Conservation (phyloP, 805 yeast genomes). For the Saccharomycopsis selenospora region DNA sequence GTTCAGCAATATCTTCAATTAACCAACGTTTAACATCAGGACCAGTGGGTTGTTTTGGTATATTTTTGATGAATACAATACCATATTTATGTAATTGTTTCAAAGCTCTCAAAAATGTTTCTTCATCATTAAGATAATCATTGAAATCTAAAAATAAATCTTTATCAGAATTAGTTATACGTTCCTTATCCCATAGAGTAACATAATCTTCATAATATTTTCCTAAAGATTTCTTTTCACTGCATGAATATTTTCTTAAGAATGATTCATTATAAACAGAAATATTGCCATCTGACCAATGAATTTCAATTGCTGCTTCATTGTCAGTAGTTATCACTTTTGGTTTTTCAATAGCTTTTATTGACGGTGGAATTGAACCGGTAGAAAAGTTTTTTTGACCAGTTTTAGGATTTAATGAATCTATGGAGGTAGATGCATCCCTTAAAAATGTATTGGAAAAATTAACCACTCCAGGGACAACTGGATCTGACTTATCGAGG, state of each 20-base stretch:
- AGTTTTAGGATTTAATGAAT: conserved; percentile 46
- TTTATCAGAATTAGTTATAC: conserved; percentile 2
- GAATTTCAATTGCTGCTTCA: conserved; percentile 32
- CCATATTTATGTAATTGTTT: conserved; percentile 49
- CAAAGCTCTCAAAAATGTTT: conserved; percentile 34
- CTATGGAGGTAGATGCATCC: conserved; percentile 47
- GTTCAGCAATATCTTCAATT: conserved; percentile 40
- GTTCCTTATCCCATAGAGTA: conserved; percentile 2
- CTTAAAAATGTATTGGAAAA: conserved; percentile 50
- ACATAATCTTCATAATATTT: conserved; percentile 8
- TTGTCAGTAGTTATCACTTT: conserved; percentile 5
- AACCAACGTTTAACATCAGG: conserved; percentile 26
- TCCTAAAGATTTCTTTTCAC: conserved; percentile 26
- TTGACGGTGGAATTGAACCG: conserved; percentile 32
- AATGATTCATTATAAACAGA: conserved; percentile 39
- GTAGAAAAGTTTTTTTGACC: conserved; percentile 61
- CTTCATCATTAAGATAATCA: conserved; percentile 34
- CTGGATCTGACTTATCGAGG: conserved; percentile 9
- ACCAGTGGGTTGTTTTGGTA: conserved; percentile 37
- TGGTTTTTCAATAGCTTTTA: conserved; percentile 29
- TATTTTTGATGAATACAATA: conserved; percentile 42
- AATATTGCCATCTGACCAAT: conserved; percentile 41
- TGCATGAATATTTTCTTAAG: conserved; percentile 36
- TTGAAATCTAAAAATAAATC: conserved; percentile 28
- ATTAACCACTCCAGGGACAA: conserved; percentile 8